Evolutionary conservation across 148 eudicot species (phyloP).

Genomic region (Mesembryanthemum crystallinum): DNA sequence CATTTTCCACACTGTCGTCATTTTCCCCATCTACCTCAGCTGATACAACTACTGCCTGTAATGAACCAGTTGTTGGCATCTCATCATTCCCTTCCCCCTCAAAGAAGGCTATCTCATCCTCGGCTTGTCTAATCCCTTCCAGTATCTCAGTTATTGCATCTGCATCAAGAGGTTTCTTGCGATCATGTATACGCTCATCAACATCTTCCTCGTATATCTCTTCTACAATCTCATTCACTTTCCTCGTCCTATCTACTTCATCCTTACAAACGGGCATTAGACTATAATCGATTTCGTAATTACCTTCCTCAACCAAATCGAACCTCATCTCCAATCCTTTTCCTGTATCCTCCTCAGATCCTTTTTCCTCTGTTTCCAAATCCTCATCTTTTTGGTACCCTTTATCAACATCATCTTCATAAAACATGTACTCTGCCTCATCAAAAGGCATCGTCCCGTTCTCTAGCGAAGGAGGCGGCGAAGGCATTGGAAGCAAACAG

Average conservation of each 20-base stretch:
- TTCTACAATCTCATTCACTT: conserved; percentile 23
- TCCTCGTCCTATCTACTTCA: background rate
- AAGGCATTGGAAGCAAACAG: conserved; percentile 46
- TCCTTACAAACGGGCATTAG: background rate
- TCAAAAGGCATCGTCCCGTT: conserved; percentile 8
- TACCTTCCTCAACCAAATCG: conserved; percentile 25
- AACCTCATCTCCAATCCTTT: conserved; percentile 14
- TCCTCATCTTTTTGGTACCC: conserved; percentile 25
- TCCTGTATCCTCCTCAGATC: conserved; percentile 24
- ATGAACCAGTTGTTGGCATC: conserved; percentile 17
- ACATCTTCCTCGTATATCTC: conserved; percentile 40
- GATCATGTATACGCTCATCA: conserved; percentile 27
- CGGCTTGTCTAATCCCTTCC: conserved; percentile 30
- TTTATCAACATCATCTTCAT: conserved; percentile 16
- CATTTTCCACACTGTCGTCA: conserved; percentile 24
- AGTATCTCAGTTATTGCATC: conserved; percentile 17
- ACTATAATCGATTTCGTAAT: background rate
- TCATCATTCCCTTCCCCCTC: conserved; percentile 22
- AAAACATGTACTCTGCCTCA: conserved; percentile 17
- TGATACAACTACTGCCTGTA: conserved; percentile 19
- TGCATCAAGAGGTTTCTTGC: conserved; percentile 22
- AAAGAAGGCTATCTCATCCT: conserved; percentile 16
- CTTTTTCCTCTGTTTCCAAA: conserved; percentile 24
- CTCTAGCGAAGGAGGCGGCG: conserved; percentile 13
- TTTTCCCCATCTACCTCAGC: conserved; percentile 28